Percentiles rank a stretch among this genome's conserved stretches.
phyloP scores from a whole-genome alignment of 106 monocot genomes.

The Dioscorea alata region DNA sequence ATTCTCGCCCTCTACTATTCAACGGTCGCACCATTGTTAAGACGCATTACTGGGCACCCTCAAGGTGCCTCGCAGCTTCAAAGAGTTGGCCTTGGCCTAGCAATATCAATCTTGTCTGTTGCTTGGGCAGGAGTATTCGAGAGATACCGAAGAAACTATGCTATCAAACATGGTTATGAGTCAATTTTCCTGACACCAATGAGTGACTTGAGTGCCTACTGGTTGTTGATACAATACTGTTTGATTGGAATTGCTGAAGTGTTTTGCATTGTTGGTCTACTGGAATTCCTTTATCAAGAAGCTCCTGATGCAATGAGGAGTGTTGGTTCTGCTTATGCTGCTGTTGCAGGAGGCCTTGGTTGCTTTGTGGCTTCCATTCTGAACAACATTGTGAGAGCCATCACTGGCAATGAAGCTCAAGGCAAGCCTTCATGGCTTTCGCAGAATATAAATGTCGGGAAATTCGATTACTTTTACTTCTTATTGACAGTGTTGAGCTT shows the following conservation, averaged over 20 bases:
- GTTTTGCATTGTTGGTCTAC: constrained; percentile 75
- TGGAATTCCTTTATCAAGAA: constrained; percentile 90
- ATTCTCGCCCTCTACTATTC: constrained; percentile 70
- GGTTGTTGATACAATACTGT: constrained; percentile 88
- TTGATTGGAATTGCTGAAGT: constrained; percentile 89
- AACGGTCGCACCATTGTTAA: constrained; percentile 60
- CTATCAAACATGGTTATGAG: constrained; percentile 48
- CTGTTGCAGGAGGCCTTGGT: constrained; percentile 84
- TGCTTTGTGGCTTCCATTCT: constrained; percentile 69
- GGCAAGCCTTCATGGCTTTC: constrained; percentile 72
- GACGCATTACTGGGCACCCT: constrained; percentile 80
- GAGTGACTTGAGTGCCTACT: constrained; percentile 74
- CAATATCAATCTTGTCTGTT: constrained; percentile 65
- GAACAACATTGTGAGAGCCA: constrained; percentile 68
- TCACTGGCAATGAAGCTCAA: constrained; percentile 54
- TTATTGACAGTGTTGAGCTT: constrained; percentile 55
- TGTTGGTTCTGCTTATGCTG: constrained; percentile 79
- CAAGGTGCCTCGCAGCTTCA: constrained; percentile 88
- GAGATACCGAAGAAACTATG: constrained; percentile 71
- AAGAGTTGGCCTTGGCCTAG: constrained; percentile 69
- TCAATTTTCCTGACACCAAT: constrained; percentile 55
- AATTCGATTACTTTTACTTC: constrained; percentile 86
- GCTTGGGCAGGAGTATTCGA: constrained; percentile 73
- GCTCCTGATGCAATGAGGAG: constrained; percentile 97
- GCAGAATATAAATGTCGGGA: constrained; percentile 83